A percentile compares a stretch with the other conserved stretches of the same genome.
Evolutionary conservation across 345 rosid species (phyloP).

Genomic region (Eucalyptus shirleyi): DNA sequence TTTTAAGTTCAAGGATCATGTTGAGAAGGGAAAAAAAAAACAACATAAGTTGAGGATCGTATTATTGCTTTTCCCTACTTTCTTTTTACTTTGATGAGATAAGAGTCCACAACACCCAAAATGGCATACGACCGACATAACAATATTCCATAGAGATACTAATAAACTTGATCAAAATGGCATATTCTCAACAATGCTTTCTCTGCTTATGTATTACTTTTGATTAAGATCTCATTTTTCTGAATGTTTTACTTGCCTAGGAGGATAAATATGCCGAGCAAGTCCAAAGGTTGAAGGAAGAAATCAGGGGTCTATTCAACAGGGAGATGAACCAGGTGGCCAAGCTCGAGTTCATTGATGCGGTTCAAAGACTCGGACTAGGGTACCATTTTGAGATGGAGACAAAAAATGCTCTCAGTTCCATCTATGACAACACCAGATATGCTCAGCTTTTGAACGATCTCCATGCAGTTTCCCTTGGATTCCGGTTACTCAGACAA

Average conservation of each 20-base stretch:
- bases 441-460: not conserved
- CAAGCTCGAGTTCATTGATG: not conserved
- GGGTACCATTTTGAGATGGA: not conserved
- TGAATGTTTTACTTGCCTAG: not conserved
- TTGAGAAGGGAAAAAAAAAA: not conserved
- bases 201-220: not conserved
- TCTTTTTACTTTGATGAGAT: not conserved
- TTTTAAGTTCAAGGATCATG: not conserved
- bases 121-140: not conserved
- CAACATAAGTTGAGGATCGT: not conserved
- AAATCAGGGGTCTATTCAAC: not conserved
- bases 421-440: not conserved
- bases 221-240: not conserved
- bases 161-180: not conserved
- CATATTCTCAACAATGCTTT: not conserved
- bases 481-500: conserved; percentile 3
- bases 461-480: not conserved
- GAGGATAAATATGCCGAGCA: not conserved
- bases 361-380: conserved; percentile 5
- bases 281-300: not conserved
- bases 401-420: not conserved
- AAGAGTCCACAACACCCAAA: not conserved
- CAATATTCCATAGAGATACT: not conserved
- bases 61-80: not conserved
- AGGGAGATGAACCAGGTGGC: not conserved